Base-by-base conservation (phyloP, 177 flowering plant genomes). In the Vitis hybrid region DNA sequence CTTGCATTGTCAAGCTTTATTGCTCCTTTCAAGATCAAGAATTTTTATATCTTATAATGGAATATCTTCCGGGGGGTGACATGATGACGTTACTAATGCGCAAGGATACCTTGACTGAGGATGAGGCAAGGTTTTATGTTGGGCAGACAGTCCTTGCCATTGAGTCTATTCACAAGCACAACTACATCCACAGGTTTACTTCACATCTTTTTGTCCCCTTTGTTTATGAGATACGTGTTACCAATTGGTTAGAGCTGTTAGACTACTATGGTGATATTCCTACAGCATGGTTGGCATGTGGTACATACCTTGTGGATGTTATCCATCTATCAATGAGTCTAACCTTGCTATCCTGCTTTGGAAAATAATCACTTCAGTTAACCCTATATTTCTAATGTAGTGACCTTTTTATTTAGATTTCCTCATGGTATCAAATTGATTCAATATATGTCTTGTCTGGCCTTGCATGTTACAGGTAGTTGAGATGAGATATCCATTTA, bases 1-100 rank as follows among this genome's bases (percentile, higher is more conserved):
- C 73, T 69, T 87, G 79, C 79, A 87, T 87, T 71, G 90, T 87
- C 50, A 87, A 87, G 66, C 84, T 79, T 7, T 79, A 76, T 57
- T 79, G 77, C 64, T 79, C 82, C 45, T 79, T 79, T 55, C 79
- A 85, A 75, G 88, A 85, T 74, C 78, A 79, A 53, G 88, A 85
- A 22, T 83, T 52, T 79, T 66, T 86, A 53, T 86, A 84, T 74
- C 83, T 86, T 56, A 78, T 86, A 48, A 86, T 86, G 90, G 88
- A 86, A 72, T 86, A 87, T 77, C 85, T 87, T 64, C 89, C 90
- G 67, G 90, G 90, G 29, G 90, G 90, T 49, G 90, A 87, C 66
- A 84, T 87, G 87, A 87, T 87, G 90, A 85, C 90, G 18, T 74
- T 87, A 67, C 85, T 87, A 39, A 87, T 87, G 87, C 79, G 90